Evolutionary conservation across 228 moss, liverwort and hornwort genomes (phyloP), one percentile per base, ranked within the genome.

Genomic region (Sphagnum fallax): DNA sequence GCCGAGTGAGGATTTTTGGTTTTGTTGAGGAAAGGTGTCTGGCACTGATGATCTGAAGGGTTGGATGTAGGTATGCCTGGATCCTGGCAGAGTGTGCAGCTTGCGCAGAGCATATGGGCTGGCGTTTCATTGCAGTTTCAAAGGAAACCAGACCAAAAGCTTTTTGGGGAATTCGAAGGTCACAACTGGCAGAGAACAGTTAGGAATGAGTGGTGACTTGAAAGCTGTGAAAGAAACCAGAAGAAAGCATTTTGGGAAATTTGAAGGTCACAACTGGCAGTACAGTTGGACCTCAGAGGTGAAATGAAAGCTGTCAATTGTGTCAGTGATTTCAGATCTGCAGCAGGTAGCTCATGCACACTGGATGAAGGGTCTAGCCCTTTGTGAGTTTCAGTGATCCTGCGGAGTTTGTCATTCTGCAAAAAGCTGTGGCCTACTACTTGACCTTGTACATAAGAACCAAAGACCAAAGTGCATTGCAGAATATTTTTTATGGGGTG

Each of bases 141-240:
- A 84, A 90, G 65, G 91, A 80, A 62, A 86, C 91, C 59, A 90
- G 71, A 80, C 98, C 98, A 0, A 90, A 82, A 69, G 89, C 92
- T 13, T 98, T 98, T 53, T 98, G 94, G 94, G 98, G 98, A 52
- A 87, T 98, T 68, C 80, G 98, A 70, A 87, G 98, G 74, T 94
- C 98, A 6, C 98, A 98, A 78, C 80, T 98, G 52, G 98, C 98
- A 49, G 94, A 98, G 59, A 92, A 88, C 61, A 74, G 82, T 78
- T 84, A 32, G 32, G 32, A 32, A 32, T 32, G 32, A 32, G 2
- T 32, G 32, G 32, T 32, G 32, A 32, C 80, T 63, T 87, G 71
- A 66, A 66, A 14, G 50, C 14, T 16, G 60, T 60, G 55, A 55
- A 49, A 6, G 47, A 48, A 7, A 14, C 51, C 50, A 52, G 62